phyloP scores from a whole-genome alignment of 2,329 filamentous ascomycete species.

The Aspergillus sojae region DNA sequence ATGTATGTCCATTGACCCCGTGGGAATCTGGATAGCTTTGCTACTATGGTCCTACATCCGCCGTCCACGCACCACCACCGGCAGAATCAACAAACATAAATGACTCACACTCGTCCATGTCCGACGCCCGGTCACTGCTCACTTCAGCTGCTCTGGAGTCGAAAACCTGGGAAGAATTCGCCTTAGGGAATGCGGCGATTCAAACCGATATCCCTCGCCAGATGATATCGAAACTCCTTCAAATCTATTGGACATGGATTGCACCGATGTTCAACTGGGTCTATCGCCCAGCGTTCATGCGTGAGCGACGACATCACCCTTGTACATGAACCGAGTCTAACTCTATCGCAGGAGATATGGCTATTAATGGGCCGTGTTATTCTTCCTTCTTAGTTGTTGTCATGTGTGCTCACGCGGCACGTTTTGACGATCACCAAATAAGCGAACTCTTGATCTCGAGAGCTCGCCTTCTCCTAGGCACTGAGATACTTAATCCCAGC shows the following conservation, averaged over 20 bases:
- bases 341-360: background rate
- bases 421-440: conserved; percentile 22
- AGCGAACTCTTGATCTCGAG: conserved; percentile 18
- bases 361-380: conserved; percentile 28
- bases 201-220: conserved; percentile 28
- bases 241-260: conserved; percentile 33
- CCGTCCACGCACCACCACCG: background rate
- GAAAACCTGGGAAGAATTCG: conserved; percentile 7
- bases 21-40: background rate
- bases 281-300: conserved; percentile 31
- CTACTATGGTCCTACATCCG: conserved; percentile 5
- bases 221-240: conserved; percentile 26
- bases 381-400: conserved; percentile 15
- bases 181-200: conserved; percentile 15
- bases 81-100: background rate
- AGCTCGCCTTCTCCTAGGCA: conserved; percentile 27
- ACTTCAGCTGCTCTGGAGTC: conserved; percentile 9
- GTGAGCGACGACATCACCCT: conserved; percentile 21
- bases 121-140: conserved; percentile 5
- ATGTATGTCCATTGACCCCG: background rate
- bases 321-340: background rate
- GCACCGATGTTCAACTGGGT: conserved; percentile 33
- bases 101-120: background rate
- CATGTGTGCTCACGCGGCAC: conserved; percentile 22
- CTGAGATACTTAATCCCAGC: conserved; percentile 30